Percentiles rank a stretch among this genome's conserved stretches.
Conservation (phyloP, 140 eudicot species). For the Oenanthe javanica region DNA sequence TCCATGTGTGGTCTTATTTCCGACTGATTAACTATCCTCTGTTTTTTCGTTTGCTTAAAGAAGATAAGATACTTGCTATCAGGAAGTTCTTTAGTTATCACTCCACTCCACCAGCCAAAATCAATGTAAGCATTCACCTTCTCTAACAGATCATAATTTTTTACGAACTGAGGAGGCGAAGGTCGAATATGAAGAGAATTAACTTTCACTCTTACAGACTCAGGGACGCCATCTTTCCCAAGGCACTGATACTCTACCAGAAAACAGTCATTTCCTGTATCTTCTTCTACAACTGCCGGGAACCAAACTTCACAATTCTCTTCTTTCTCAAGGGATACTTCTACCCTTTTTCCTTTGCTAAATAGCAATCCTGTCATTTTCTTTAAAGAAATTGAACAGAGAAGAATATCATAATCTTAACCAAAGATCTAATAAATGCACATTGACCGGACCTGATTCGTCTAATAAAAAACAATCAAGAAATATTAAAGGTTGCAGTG, state of each 20-base stretch:
- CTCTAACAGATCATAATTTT: conserved; percentile 55
- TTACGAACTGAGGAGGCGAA: conserved; percentile 57
- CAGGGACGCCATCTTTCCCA: conserved; percentile 22
- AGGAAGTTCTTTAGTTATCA: conserved; percentile 63
- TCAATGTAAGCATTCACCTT: conserved; percentile 72
- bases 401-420: conserved; percentile 28
- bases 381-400: conserved; percentile 35
- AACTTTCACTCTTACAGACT: conserved; percentile 30
- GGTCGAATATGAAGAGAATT: conserved; percentile 65
- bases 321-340: conserved; percentile 54
- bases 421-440: neutral
- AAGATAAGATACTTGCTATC: conserved; percentile 63
- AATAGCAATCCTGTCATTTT: conserved; percentile 65
- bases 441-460: neutral
- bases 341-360: conserved; percentile 68
- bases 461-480: neutral
- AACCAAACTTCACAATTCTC: conserved; percentile 58
- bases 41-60: conserved; percentile 49
- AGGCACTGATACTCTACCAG: conserved; percentile 47
- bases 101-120: conserved; percentile 84
- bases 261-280: conserved; percentile 31
- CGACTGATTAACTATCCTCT: conserved; percentile 38
- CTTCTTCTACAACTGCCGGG: conserved; percentile 56
- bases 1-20: conserved; percentile 73
- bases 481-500: neutral